Percentiles rank a stretch among this genome's conserved stretches.
Conservation (phyloP, 768 basidiomycete genomes). For the Mycena rosella region DNA sequence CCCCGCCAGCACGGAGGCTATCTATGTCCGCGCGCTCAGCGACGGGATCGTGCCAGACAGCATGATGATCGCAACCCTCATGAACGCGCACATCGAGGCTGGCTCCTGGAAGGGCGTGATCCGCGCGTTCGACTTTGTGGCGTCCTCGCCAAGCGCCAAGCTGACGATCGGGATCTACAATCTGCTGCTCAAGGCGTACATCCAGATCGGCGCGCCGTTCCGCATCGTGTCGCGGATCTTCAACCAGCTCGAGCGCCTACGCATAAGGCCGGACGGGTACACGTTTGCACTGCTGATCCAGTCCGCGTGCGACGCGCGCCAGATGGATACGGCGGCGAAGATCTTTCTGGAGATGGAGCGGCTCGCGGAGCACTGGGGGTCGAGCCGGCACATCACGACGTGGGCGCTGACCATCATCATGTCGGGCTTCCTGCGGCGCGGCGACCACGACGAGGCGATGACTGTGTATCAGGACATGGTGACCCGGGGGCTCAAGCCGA, state of each 20-base stretch:
- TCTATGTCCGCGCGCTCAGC: conserved; percentile 73
- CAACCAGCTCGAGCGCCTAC: conserved; percentile 60
- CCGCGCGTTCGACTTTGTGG: conserved; percentile 74
- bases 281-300: conserved; percentile 85
- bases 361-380: conserved; percentile 51
- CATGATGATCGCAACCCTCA: conserved; percentile 74
- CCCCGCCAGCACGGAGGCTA: conserved; percentile 70
- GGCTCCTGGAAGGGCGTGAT: conserved; percentile 86
- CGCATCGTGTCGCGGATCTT: conserved; percentile 72
- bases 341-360: conserved; percentile 77
- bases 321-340: conserved; percentile 73
- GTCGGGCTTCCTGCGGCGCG: conserved; percentile 73
- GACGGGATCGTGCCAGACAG: conserved; percentile 75
- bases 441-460: conserved; percentile 68
- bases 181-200: conserved; percentile 85
- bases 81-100: conserved; percentile 87
- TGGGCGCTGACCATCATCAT: conserved; percentile 83
- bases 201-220: conserved; percentile 85
- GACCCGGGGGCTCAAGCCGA: conserved; percentile 72
- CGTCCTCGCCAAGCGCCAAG: conserved; percentile 50
- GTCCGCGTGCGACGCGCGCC: conserved; percentile 81
- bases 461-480: conserved; percentile 80
- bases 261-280: conserved; percentile 68
- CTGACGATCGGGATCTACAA: conserved; percentile 78
- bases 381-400: conserved; percentile 60